Evolutionary conservation across 139 green algal species (phyloP).

Genomic region (Deuterostichococcus epilithicus): DNA sequence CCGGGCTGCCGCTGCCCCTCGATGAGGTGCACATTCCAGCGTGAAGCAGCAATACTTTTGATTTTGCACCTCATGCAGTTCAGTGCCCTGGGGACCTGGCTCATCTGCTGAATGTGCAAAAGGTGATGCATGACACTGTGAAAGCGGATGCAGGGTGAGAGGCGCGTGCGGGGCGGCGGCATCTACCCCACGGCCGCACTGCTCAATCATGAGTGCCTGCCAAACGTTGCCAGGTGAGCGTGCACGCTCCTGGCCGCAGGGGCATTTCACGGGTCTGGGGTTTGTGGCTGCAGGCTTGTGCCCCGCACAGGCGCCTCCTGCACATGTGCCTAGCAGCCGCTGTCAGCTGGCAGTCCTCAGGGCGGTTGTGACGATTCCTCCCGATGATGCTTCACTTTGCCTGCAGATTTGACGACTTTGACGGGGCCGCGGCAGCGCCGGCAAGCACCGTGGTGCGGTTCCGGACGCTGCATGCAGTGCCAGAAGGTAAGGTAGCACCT

Average conservation of each 20-base stretch:
- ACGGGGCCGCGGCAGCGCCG: not conserved
- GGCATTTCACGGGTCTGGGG: not conserved
- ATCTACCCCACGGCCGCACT: conserved; percentile 18
- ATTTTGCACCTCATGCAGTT: not conserved
- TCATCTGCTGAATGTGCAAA: not conserved
- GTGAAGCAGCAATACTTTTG: no score
- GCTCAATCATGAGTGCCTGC: conserved; percentile 35
- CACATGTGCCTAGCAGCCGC: no score
- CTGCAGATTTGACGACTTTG: not conserved
- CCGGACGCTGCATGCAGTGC: conserved; percentile 61
- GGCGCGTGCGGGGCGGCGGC: conserved; percentile 14
- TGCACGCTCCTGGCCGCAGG: not conserved
- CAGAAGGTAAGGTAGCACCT: no score
- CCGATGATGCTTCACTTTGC: no score
- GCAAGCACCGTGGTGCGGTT: conserved; percentile 46
- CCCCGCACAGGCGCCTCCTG: no score
- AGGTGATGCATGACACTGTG: not conserved
- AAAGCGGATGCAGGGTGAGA: conserved; percentile 5
- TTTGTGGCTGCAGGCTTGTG: no score
- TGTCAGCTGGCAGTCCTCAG: no score
- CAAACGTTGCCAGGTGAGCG: conserved; percentile 25
- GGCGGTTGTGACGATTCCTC: no score
- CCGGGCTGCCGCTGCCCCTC: no score
- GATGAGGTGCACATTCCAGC: no score
- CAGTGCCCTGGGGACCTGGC: not conserved